Evolutionary conservation across 352 stramenopile genomes (phyloP), one percentile per base, ranked within the genome.

Genomic region (Phytophthora lateralis): DNA sequence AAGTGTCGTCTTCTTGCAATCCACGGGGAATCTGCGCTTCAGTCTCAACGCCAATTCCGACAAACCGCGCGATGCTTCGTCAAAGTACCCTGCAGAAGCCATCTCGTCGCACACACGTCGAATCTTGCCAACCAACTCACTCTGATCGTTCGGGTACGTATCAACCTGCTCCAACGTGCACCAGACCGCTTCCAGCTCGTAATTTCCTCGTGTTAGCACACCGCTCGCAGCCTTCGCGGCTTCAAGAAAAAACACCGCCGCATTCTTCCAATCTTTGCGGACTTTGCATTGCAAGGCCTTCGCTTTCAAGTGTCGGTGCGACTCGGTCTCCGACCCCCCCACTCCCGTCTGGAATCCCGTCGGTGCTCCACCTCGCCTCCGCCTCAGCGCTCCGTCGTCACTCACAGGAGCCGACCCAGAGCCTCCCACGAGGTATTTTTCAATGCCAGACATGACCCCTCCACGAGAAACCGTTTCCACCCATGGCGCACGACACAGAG

Each of bases 211-310:
- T 12, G 69, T 75, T 10, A 86, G 49, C 34, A 77, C 53, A 30
- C 69, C 75, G 29, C 69, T 32, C 4, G 77, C 76, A 11, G 47
- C 67, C 8, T 51, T 60, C 0, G 83, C 81, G 0, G 83, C 83
- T 15, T 89, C 75, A 3, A 80, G 41, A 38, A 92, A 92, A 20
- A 74, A 61, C 27, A 37, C 53, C 2, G 76, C 67, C 7, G 83
- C 83, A 26, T 82, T 63, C 38, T 79, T 83, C 83, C 83, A 92
- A 34, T 90, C 81, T 37, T 80, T 84, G n/a, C 67, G 70, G 37
- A 92, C 73, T 72, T 90, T 92, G 49, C 63, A 75, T 45, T 92
- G 79, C 41, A 90, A 69, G 6, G 83, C 83, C 41, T 80, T 85
- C 3, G 77, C 78, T 55, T 76, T 69, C 29, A 92, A 59, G 26